Evolutionary conservation across 768 basidiomycete genomes (phyloP).

Genomic region (Boletus vermiculosoides): DNA sequence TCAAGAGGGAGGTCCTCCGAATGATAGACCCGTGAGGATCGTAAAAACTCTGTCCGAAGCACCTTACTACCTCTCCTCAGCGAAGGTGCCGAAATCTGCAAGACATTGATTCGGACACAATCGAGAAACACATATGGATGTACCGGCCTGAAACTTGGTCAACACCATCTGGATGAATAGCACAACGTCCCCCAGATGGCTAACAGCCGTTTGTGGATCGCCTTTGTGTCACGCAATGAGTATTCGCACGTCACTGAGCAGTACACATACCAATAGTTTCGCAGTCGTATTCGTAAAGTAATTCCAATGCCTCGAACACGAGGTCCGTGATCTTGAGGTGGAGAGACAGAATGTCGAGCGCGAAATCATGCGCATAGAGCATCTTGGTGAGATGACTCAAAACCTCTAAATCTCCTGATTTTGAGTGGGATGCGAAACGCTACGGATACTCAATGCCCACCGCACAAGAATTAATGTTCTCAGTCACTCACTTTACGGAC

Average conservation of each 20-base stretch:
- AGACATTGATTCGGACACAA: not conserved
- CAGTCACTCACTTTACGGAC: slow-evolving; percentile 51
- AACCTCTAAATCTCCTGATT: slow-evolving; percentile 60
- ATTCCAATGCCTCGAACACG: slow-evolving; percentile 57
- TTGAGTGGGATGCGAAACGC: slow-evolving; percentile 57
- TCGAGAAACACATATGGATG: not conserved
- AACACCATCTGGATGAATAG: slow-evolving; percentile 67
- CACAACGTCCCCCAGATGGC: slow-evolving; percentile 76
- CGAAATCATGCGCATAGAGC: slow-evolving; percentile 55
- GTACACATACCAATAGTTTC: slow-evolving; percentile 68
- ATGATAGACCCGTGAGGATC: slow-evolving; percentile 44
- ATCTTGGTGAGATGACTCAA: slow-evolving; percentile 70
- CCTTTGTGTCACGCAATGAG: slow-evolving; percentile 40
- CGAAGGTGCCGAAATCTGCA: slow-evolving; percentile 49
- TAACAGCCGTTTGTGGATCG: slow-evolving; percentile 80
- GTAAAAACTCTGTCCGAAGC: slow-evolving; percentile 51
- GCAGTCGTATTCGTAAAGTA: slow-evolving; percentile 74
- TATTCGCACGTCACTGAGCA: not conserved
- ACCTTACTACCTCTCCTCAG: slow-evolving; percentile 48
- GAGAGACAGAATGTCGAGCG: slow-evolving; percentile 67
- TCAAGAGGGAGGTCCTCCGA: slow-evolving; percentile 42
- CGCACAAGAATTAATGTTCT: not conserved
- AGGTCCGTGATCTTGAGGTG: slow-evolving; percentile 65
- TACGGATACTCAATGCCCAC: slow-evolving; percentile 28
- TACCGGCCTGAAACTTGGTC: slow-evolving; percentile 60